Percentiles rank a stretch among this genome's conserved stretches.
Evolutionary conservation across 495 filamentous ascomycete species (phyloP).

Genomic region (Chaetomium fimeti): DNA sequence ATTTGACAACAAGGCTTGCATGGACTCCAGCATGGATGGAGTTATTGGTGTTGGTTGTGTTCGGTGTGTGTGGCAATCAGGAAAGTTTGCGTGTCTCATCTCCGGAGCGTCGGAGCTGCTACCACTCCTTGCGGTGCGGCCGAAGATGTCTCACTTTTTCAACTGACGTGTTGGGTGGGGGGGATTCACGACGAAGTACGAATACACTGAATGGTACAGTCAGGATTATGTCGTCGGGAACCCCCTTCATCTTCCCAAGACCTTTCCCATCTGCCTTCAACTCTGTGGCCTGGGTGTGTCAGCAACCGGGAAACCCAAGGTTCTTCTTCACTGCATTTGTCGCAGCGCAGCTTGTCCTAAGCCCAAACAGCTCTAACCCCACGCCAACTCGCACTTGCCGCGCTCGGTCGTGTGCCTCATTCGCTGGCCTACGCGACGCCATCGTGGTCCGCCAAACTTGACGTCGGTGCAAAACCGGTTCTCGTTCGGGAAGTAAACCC

Average conservation of each 20-base stretch:
- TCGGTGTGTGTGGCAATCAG: background rate
- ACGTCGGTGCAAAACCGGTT: background rate
- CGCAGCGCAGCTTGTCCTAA: background rate
- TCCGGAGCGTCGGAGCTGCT: background rate
- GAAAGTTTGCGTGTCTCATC: background rate
- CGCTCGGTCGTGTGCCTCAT: constrained; percentile 1
- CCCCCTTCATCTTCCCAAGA: background rate
- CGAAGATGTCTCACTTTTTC: background rate
- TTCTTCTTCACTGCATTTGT: constrained; percentile 1
- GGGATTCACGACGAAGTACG: too few relatives aligned
- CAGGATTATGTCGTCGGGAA: background rate
- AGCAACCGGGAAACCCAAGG: constrained; percentile 1
- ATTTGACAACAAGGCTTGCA: background rate
- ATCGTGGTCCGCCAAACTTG: background rate
- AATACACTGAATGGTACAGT: too few relatives aligned
- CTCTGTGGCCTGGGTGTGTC: background rate
- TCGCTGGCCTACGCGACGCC: constrained; percentile 3
- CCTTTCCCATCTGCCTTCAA: constrained; percentile 3
- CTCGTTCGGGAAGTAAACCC: background rate
- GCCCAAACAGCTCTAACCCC: constrained; percentile 5
- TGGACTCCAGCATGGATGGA: background rate
- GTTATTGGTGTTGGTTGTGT: background rate
- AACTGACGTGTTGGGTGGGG: background rate
- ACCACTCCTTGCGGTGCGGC: background rate
- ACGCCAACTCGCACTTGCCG: background rate